Base-by-base conservation (phyloP, 495 filamentous ascomycete genomes). In the Neurospora sp. region DNA sequence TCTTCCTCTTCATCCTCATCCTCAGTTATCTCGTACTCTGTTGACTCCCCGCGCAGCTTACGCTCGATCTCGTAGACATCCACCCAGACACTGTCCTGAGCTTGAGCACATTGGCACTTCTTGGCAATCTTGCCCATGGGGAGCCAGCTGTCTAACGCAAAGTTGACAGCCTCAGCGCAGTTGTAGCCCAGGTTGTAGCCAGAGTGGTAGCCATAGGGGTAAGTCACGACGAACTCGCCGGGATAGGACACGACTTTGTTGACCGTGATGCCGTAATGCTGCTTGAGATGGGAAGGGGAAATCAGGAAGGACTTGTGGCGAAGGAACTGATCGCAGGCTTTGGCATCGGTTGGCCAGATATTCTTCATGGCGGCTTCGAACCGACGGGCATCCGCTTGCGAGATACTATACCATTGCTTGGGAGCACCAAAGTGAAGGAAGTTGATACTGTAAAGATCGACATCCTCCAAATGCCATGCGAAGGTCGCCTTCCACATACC, bases 401-500 rank as follows among this genome's bases (percentile, higher is more conserved):
- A 97, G 74, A 99, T 99, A 81, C 94, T 97, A 83, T 99, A 99
- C 96, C 96, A 99, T 79, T 99, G 96, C 81, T 99, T 99, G 5
- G 96, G 96, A 12, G 96, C 96, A 59, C 96, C 96, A 80, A 99
- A 99, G 79, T 99, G 96, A 74, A 99, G 94, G 81, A 97, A 99
- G 84, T 99, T 99, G 86, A 99, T 99, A 83, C 94, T 98, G 87
- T 98, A 98, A 3, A 99, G 88, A 83, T 99, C 96, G 71, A 99
- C 94, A 83, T 99, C 96, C 79, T 99, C 96, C 46, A 99, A 84
- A 88, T 99, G 96, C 96, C 96, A 99, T 11, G 96, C 95, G 79
- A 99, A 99, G 2, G 96, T 98, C 23, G 96, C 96, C 79, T 98
- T 99, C 96, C 96, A 99, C 96, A 98, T 98, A 23, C 96, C 96